phyloP scores from a whole-genome alignment of 1,284 basidiomycete genomes.

The Bjerkandera adusta region DNA sequence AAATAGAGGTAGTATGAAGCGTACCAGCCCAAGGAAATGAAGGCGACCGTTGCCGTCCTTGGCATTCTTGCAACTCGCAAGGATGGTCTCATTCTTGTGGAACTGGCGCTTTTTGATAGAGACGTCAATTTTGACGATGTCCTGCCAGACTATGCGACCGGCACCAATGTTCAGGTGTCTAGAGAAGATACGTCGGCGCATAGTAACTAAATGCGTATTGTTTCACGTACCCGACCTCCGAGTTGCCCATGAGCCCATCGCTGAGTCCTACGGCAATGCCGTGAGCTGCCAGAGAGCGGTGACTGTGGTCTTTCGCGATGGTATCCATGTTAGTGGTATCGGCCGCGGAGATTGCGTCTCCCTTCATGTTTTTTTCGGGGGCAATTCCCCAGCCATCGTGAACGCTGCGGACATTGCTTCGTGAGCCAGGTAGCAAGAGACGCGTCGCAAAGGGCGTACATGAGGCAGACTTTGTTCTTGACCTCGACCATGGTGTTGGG shows the following conservation, averaged over 20 bases:
- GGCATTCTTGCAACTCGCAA: slow-evolving; percentile 72
- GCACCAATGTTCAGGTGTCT: slow-evolving; percentile 93
- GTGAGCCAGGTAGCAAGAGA: neutral
- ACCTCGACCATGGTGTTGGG: slow-evolving; percentile 41
- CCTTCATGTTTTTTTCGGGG: slow-evolving; percentile 63
- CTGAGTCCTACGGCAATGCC: slow-evolving; percentile 85
- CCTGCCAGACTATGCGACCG: slow-evolving; percentile 92
- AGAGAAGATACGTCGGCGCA: slow-evolving; percentile 4
- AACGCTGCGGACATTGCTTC: slow-evolving; percentile 54
- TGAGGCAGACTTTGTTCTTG: slow-evolving; percentile 89
- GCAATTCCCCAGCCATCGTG: slow-evolving; percentile 94
- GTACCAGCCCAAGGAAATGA: slow-evolving; percentile 81
- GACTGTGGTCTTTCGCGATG: slow-evolving; percentile 75
- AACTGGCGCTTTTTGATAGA: slow-evolving; percentile 87
- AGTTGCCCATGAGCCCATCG: slow-evolving; percentile 94
- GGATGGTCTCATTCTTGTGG: slow-evolving; percentile 73
- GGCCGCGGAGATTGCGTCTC: slow-evolving; percentile 84
- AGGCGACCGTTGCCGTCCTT: slow-evolving; percentile 80
- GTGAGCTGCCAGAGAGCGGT: slow-evolving; percentile 75
- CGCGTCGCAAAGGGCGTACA: slow-evolving; percentile 46
- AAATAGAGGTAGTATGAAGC: slow-evolving; percentile 27
- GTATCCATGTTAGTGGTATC: slow-evolving; percentile 86
- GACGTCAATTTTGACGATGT: slow-evolving; percentile 90
- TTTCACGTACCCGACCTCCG: slow-evolving; percentile 80
- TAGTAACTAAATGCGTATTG: slow-evolving; percentile 1